Evolutionary conservation across 306 rosid genomes (phyloP), one percentile per base, ranked within the genome.

Genomic region (Vicia sativa): DNA sequence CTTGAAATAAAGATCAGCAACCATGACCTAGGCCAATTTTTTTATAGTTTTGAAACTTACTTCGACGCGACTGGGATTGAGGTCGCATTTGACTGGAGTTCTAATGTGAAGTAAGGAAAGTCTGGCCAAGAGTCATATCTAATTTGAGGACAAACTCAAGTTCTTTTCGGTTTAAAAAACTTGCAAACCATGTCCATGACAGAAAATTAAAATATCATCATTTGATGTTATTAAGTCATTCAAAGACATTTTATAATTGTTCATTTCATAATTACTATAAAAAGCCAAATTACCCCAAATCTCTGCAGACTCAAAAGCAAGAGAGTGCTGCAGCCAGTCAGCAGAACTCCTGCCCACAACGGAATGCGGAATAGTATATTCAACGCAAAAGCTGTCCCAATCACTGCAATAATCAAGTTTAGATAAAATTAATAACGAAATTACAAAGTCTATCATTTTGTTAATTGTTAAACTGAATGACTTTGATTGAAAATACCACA

Each of bases 321-420:
- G 68, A 93, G 91, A 67, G 97, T 93, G 81, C 91, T 86, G 16
- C 71, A 74, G 63, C 95, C 97, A 9, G 91, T 93, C 7, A 87
- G 0, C 0, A 93, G 79, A 77, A 93, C 96, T 74, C 96, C 96
- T 1, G 13, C 80, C 98, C 96, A 93, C 19, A 93, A 77, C 5
- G 98, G 98, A 26, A 93, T 76, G 31, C 83, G 67, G 79, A 90
- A 90, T 1, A 88, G 80, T 78, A 93, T 88, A 53, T 93, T 88
- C 21, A 93, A 78, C 0, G 91, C 96, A 74, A 93, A 86, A 7
- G 97, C 96, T 34, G 97, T 93, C 54, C 98, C 98, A 49, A 93
- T 83, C 62, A 93, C 98, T 92, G 86, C 75, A 46, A 79, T 16
- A 50, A 43, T 46, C 54, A 77, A 46, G 38, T 62, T 41, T 12